Base-by-base conservation (phyloP, 225 moss, liverwort and hornwort genomes). In the Bryoerythrophyllum caledonicum region DNA sequence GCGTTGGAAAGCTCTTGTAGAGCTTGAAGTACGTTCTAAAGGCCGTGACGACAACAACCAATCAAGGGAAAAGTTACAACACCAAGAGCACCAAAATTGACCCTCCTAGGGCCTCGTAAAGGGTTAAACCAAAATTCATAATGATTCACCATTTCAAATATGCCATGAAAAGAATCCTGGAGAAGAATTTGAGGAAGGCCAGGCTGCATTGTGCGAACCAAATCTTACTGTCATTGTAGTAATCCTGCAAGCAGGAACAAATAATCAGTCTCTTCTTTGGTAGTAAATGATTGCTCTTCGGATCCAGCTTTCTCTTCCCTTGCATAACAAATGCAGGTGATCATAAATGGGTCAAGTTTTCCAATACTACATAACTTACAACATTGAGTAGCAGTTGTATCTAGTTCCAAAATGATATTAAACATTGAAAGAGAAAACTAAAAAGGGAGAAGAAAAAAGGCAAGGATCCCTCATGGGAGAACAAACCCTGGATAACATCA, bases 161-260 rank as follows among this genome's bases (percentile, higher is more conserved):
- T 59, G 9, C 78, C 73, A 64, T 82, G 82, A 74, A 78, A 78
- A 62, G 69, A 68, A 32, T 82, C 69, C 32, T 78, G 69, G 37
- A 82, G 71, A 74, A 74, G 73, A 19, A 78, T 15, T 3, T 4
- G 69, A 4, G 82, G 78, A 55, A 78, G 73, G 15, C 78, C 82
- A 6, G 78, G 78, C 37, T 78, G 82, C 37, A 73, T 78, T 34
- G 64, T 72, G n/a, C n/a, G n/a, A n/a, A n/a, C n/a, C n/a, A n/a
- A n/a, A n/a, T n/a, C n/a, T n/a, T n/a, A n/a, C n/a, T n/a, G 73
- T 25, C 73, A 67, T 51, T 73, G 77, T 8, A 73, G 73, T 46
- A 81, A 63, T 41, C 75, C 75, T 81, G 75, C 55, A 20, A 30
- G 41, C 32, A 6, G 23, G 17, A 70, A 16, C 63, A 63, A 23